Evolutionary conservation across 2,329 filamentous ascomycete species (phyloP), one percentile per base, ranked within the genome.

Genomic region (Coniochaeta sp.): DNA sequence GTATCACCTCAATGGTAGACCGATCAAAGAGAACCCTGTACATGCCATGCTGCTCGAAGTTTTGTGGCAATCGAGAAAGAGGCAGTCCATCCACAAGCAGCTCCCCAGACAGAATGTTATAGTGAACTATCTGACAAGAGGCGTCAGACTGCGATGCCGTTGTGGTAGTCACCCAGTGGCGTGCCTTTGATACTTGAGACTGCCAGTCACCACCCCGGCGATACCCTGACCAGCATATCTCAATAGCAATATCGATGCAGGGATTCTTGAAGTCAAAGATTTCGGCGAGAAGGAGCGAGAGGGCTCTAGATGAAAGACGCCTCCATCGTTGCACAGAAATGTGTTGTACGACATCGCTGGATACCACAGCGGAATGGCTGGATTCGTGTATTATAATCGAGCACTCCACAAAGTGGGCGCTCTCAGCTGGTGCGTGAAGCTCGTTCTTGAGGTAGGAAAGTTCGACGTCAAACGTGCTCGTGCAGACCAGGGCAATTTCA

Each of bases 61-160:
- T 62, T 0, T 12, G 2, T 0, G 83, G 83, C 0, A 86, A 71
- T 2, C 78, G 74, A 4, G 74, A 67, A 0, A 85, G 63, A 0
- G 80, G 82, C 1, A 70, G 47, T 0, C 83, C 82, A 60, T 85
- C 74, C 0, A 86, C 75, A 0, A 85, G 72, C 0, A 88, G 69
- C 26, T 79, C 72, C 0, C 79, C 82, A 0, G 74, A 79, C 2
- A 87, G 63, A 0, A 84, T 56, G 62, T 83, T 82, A 63, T 79
- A 79, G 28, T 80, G 75, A 3, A 82, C 72, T 3, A 32, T 6
- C 24, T 72, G 63, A 4, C 62, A 32, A 2, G 28, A 38, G 28
- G 44, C 52, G 2, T 34, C 32, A 12, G 52, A 22, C 6, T 24
- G 28, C 8, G 24, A 19, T 36, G 28, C 58, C 38, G 44, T 40